A percentile compares a stretch with the other conserved stretches of the same genome.
phyloP scores from a whole-genome alignment of 257 asterid genomes.

The Mitragyna speciosa region DNA sequence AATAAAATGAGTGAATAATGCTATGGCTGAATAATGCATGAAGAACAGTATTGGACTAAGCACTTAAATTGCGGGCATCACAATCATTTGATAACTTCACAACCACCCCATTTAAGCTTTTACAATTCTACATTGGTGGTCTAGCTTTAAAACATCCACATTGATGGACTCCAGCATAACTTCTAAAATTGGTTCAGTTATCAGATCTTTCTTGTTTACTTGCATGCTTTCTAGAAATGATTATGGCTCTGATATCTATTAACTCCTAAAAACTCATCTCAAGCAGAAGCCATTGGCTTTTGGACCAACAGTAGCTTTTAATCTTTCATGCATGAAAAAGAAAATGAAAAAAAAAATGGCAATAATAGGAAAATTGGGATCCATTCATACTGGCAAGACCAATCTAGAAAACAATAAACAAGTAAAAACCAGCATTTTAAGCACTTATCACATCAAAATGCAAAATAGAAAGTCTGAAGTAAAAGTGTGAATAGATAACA shows the following conservation, averaged over 20 bases:
- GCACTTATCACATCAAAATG: neutral
- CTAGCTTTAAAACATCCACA: neutral
- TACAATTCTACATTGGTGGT: neutral
- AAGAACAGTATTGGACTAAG: neutral
- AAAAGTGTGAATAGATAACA: neutral
- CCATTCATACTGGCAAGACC: neutral
- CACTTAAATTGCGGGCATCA: neutral
- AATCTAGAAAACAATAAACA: neutral
- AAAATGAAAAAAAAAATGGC: neutral
- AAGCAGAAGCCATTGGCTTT: neutral
- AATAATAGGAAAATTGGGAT: neutral
- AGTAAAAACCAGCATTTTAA: neutral
- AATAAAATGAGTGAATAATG: neutral
- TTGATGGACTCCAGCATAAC: neutral
- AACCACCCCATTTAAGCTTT: neutral
- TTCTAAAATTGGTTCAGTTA: neutral
- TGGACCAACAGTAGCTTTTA: neutral
- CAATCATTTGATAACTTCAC: neutral
- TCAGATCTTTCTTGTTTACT: neutral
- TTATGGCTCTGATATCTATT: neutral
- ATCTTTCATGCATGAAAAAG: neutral
- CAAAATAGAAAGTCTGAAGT: neutral
- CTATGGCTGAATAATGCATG: neutral
- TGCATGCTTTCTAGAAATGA: neutral
- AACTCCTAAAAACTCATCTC: neutral